These are phyloP conservation scores for Candida lessepsii DNA, from an alignment of 805 yeast species.

Conservation along the genomic window DNA sequence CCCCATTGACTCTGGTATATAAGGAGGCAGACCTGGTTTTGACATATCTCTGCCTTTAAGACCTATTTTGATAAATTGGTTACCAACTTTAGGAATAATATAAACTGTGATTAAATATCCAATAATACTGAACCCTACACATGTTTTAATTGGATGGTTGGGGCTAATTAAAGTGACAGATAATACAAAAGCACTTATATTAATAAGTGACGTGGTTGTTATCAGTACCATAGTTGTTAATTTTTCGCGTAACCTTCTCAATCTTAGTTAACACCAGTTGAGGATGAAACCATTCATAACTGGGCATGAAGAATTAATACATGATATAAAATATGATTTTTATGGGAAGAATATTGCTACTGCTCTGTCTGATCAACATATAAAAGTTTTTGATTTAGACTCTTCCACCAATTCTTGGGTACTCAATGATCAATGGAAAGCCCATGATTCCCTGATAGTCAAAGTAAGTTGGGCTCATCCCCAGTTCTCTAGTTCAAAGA, in stretches of 20 bases:
- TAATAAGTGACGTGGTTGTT: conserved; percentile 1
- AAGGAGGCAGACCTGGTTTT: conserved; percentile 62
- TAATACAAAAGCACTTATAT: conserved; percentile 16
- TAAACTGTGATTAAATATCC: conserved; percentile 62
- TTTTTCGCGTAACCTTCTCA: background rate
- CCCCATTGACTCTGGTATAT: conserved; percentile 90
- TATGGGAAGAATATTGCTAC: conserved; percentile 93
- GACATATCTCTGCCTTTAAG: conserved; percentile 83
- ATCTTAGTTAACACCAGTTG: background rate
- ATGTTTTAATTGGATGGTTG: conserved; percentile 52
- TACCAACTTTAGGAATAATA: conserved; percentile 68
- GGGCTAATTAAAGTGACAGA: conserved; percentile 28
- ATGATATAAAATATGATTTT: conserved; percentile 87
- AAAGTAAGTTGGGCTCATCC: conserved; percentile 92
- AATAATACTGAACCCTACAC: conserved; percentile 63
- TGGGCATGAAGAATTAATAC: conserved; percentile 90
- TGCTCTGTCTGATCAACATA: conserved; percentile 91
- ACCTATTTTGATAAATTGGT: conserved; percentile 72
- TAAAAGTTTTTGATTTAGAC: conserved; percentile 82
- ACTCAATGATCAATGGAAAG: conserved; percentile 87
- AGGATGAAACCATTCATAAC: conserved; percentile 70
- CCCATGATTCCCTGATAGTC: conserved; percentile 87
- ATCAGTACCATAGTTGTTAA: background rate
- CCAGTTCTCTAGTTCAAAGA: conserved; percentile 71
- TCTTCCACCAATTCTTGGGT: conserved; percentile 72